Evolutionary conservation across 371 early-diverging fungal genomes (phyloP).

Genomic region (Haplosporangium sp.): DNA sequence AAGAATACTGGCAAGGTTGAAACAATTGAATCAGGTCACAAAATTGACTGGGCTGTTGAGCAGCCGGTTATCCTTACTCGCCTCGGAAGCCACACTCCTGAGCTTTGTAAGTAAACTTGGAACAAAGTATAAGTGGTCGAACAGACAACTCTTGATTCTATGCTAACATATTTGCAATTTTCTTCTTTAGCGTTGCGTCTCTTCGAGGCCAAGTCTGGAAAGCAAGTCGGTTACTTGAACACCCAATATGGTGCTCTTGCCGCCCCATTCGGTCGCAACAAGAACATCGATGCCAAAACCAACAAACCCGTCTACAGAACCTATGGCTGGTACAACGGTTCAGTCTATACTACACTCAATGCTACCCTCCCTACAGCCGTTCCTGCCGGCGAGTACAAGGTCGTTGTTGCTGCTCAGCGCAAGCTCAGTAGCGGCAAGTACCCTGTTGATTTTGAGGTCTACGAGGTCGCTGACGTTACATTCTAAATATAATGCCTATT

Average conservation of each 20-base stretch:
- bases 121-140: neutral
- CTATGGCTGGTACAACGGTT: slow-evolving; percentile 18
- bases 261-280: slow-evolving; percentile 21
- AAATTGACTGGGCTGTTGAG: slow-evolving; percentile 29
- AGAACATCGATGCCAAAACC: slow-evolving; percentile 24
- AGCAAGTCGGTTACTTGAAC: slow-evolving; percentile 31
- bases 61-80: slow-evolving; percentile 20
- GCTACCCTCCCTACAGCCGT: slow-evolving; percentile 10
- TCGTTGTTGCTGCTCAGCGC: slow-evolving; percentile 41
- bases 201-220: slow-evolving; percentile 12
- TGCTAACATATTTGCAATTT: neutral
- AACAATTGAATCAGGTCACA: slow-evolving; percentile 20
- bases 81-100: slow-evolving; percentile 50
- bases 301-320: slow-evolving; percentile 9
- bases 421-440: slow-evolving; percentile 38
- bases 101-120: slow-evolving; percentile 12
- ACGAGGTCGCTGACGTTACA: slow-evolving; percentile 26
- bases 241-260: slow-evolving; percentile 18
- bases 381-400: slow-evolving; percentile 41
- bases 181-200: slow-evolving; percentile 9
- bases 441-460: slow-evolving; percentile 43
- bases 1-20: slow-evolving; percentile 16
- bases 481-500: slow-evolving; percentile 7
- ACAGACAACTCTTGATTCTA: neutral
- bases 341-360: slow-evolving; percentile 15